Evolutionary conservation across 305 asterid species (phyloP).

Genomic region (Coffea humblotiana): DNA sequence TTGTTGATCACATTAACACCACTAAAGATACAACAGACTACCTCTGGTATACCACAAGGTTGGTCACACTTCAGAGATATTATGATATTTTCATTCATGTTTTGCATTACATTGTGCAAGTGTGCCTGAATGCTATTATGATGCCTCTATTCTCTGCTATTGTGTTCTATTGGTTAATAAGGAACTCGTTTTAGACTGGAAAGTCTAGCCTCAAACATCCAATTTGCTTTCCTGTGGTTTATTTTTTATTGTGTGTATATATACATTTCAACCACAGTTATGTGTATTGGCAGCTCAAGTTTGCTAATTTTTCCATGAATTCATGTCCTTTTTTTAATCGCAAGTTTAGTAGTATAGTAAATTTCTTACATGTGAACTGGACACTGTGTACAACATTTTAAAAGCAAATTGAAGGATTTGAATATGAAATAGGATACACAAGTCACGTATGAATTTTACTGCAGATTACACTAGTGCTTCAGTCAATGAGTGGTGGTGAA

Average conservation of each 20-base stretch:
- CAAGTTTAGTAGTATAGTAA: background rate
- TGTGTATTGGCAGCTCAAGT: too few species aligned
- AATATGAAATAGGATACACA: background rate
- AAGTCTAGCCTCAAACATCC: background rate
- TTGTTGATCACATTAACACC: constrained; percentile 88
- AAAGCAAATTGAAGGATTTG: background rate
- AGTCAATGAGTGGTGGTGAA: background rate
- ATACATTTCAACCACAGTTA: background rate
- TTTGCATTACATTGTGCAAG: background rate
- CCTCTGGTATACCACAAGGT: constrained; percentile 93
- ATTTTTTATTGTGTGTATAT: background rate
- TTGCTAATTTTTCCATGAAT: background rate
- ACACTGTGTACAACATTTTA: background rate
- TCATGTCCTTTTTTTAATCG: too few species aligned
- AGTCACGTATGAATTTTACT: background rate
- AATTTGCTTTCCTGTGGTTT: background rate
- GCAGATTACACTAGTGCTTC: background rate
- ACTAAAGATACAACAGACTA: constrained; percentile 90
- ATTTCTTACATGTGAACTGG: background rate
- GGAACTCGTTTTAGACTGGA: background rate
- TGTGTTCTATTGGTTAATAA: background rate
- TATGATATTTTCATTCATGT: background rate
- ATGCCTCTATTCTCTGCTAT: background rate
- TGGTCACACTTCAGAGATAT: constrained; percentile 16
- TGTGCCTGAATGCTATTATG: background rate